Conservation (phyloP, 208 protist species). For the Leishmania gerbilli region DNA sequence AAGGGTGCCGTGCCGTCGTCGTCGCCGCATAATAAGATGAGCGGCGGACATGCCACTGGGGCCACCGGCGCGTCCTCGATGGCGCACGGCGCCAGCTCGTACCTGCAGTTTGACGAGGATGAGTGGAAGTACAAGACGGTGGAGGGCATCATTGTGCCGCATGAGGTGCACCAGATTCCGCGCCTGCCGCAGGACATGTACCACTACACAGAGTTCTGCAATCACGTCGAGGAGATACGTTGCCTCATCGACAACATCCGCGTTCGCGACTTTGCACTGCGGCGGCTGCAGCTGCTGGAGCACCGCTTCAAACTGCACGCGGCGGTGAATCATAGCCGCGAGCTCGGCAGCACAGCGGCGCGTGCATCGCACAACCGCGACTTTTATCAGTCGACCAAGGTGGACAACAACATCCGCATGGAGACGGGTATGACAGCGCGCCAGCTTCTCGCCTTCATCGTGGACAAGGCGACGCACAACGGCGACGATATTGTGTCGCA, state of each 20-base stretch:
- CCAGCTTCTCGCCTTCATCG: slow-evolving; percentile 96
- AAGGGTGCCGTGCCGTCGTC: slow-evolving; percentile 19
- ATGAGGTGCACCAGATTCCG: slow-evolving; percentile 89
- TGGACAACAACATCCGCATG: slow-evolving; percentile 97
- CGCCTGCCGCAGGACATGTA: slow-evolving; percentile 89
- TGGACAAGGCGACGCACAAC: slow-evolving; percentile 92
- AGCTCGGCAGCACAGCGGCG: slow-evolving; percentile 74
- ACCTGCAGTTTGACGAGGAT: slow-evolving; percentile 71
- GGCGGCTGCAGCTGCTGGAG: slow-evolving; percentile 90
- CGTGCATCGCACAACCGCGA: slow-evolving; percentile 91
- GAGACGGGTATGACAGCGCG: slow-evolving; percentile 94
- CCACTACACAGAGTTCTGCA: slow-evolving; percentile 82
- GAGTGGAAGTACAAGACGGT: slow-evolving; percentile 93
- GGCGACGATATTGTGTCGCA: slow-evolving; percentile 94
- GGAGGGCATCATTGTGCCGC: slow-evolving; percentile 86
- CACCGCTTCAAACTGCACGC: slow-evolving; percentile 92
- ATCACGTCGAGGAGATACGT: slow-evolving; percentile 78
- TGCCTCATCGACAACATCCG: slow-evolving; percentile 58
- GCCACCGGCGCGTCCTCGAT: neutral
- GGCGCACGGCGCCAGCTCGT: neutral
- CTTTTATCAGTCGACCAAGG: slow-evolving; percentile 95
- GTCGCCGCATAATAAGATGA: neutral
- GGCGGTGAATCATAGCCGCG: slow-evolving; percentile 88
- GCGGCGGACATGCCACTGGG: neutral
- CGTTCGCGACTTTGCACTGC: slow-evolving; percentile 85